Percentiles rank a stretch among this genome's conserved stretches.
These are phyloP conservation scores for Exophiala phaeomuriformis DNA, from an alignment of 2,329 filamentous ascomycete species.

Conservation along the genomic window DNA sequence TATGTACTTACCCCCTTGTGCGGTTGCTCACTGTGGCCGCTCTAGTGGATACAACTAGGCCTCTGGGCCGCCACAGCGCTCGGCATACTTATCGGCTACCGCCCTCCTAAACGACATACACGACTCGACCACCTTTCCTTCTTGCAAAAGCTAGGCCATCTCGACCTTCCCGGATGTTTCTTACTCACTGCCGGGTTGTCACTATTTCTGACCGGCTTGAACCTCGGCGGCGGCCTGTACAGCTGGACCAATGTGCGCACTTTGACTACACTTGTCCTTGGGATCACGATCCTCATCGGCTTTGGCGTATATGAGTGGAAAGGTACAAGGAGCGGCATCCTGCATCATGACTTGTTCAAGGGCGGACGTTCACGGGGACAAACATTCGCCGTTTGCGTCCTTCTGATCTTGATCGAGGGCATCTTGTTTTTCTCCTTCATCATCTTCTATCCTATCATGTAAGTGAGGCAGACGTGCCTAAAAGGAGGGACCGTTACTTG, in stretches of 20 bases:
- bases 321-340: constrained; percentile 18
- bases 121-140: constrained; percentile 20
- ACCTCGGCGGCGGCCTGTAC: constrained; percentile 21
- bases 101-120: constrained; percentile 22
- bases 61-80: constrained; percentile 22
- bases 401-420: constrained; percentile 23
- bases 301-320: constrained; percentile 25
- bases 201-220: constrained; percentile 19
- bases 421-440: constrained; percentile 23
- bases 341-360: constrained; percentile 22
- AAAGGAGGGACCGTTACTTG: too few species aligned
- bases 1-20: neutral
- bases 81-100: constrained; percentile 21
- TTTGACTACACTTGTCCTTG: constrained; percentile 13
- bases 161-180: constrained; percentile 17
- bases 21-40: neutral
- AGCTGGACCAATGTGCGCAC: constrained; percentile 19
- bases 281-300: constrained; percentile 16
- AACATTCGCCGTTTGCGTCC: constrained; percentile 21
- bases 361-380: constrained; percentile 15
- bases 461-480: neutral
- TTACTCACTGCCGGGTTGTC: constrained; percentile 18
- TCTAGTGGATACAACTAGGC: constrained; percentile 21
- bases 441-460: constrained; percentile 23
- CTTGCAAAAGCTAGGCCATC: constrained; percentile 20